phyloP scores from a whole-genome alignment of 1,284 basidiomycete genomes.

The Sphagnurus paluster region DNA sequence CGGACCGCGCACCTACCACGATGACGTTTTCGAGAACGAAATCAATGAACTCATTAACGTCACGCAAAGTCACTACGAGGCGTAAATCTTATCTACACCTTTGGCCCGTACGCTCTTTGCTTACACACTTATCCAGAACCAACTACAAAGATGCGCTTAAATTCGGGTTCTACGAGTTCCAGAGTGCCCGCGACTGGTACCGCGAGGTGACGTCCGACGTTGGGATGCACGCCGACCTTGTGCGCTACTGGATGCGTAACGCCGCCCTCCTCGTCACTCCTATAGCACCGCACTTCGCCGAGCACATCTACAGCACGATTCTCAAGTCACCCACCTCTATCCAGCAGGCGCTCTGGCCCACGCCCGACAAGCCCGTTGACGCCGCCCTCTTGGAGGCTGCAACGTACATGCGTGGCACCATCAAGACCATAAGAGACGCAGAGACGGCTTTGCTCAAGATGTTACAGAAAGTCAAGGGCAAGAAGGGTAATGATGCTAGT shows the following conservation, averaged over 20 bases:
- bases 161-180: slow-evolving; percentile 95
- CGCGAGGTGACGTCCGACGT: slow-evolving; percentile 87
- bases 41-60: slow-evolving; percentile 83
- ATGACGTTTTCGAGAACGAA: slow-evolving; percentile 90
- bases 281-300: slow-evolving; percentile 93
- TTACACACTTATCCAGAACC: slow-evolving; percentile 51
- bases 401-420: slow-evolving; percentile 81
- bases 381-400: slow-evolving; percentile 69
- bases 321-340: slow-evolving; percentile 78
- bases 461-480: slow-evolving; percentile 64
- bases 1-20: slow-evolving; percentile 76
- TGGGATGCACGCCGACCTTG: slow-evolving; percentile 88
- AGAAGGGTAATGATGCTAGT: slow-evolving; percentile 36
- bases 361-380: slow-evolving; percentile 57
- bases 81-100: slow-evolving; percentile 67
- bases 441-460: slow-evolving; percentile 82
- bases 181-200: slow-evolving; percentile 94
- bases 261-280: slow-evolving; percentile 84
- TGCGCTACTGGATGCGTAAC: slow-evolving; percentile 80
- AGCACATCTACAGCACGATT: slow-evolving; percentile 85
- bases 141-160: slow-evolving; percentile 97
- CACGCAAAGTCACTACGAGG: slow-evolving; percentile 78
- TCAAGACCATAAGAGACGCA: slow-evolving; percentile 90
- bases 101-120: neutral
- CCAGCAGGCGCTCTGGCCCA: slow-evolving; percentile 83